A percentile compares a stretch with the other conserved stretches of the same genome.
Conservation (phyloP, 1,139 yeast genomes). For the Yamadazyma taylorii region DNA sequence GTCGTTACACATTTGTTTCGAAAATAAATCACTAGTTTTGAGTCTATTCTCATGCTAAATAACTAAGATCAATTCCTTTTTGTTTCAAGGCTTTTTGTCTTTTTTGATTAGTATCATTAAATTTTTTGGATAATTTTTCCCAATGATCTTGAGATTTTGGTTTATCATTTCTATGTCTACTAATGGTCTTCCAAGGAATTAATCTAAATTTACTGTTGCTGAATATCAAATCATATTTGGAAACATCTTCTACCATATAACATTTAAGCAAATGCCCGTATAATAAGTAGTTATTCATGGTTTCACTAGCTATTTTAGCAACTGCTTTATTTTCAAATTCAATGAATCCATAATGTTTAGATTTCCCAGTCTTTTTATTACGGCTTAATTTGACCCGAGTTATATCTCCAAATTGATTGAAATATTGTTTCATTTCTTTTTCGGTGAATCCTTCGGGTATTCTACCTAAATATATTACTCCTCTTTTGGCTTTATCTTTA, state of each 20-base stretch:
- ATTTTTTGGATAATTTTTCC: constrained; percentile 47
- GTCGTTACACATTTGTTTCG: no score
- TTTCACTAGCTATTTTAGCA: constrained; percentile 86
- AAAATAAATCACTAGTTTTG: no score
- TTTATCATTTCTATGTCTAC: constrained; percentile 54
- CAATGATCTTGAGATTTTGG: constrained; percentile 61
- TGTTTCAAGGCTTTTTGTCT: constrained; percentile 49
- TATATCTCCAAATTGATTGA: constrained; percentile 86
- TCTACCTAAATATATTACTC: constrained; percentile 86
- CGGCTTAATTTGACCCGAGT: constrained; percentile 78
- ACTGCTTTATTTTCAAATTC: constrained; percentile 71
- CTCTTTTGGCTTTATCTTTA: constrained; percentile 34
- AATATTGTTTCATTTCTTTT: constrained; percentile 74
- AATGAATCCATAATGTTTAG: constrained; percentile 90
- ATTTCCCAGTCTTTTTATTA: constrained; percentile 85
- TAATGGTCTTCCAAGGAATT: constrained; percentile 63
- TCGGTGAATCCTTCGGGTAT: constrained; percentile 93
- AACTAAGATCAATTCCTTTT: constrained; percentile 55
- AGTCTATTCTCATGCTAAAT: constrained; percentile 19
- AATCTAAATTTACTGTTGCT: constrained; percentile 60
- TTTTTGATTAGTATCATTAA: constrained; percentile 44
- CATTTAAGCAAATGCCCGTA: constrained; percentile 83
- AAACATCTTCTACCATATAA: constrained; percentile 51
- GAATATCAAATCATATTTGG: constrained; percentile 51
- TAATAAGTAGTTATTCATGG: constrained; percentile 91